Evolutionary conservation across 306 rosid genomes (phyloP), one percentile per base, ranked within the genome.

Genomic region (Vigna nakashimae): DNA sequence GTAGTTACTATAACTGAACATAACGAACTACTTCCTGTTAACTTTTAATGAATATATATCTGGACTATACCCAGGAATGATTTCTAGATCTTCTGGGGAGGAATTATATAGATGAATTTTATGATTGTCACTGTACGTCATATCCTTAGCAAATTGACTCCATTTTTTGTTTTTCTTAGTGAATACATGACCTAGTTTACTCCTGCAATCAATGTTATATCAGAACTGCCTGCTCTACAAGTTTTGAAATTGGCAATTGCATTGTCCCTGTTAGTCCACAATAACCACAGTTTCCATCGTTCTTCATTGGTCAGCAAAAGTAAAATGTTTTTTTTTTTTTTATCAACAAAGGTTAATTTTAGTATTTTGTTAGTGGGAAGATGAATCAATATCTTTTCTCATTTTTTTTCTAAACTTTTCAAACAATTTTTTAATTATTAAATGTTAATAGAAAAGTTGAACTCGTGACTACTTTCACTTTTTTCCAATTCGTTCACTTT

Each of bases 1-100:
- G 74, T 73, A 63, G 90, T 74, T 62, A 58, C 77, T 60, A 57
- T 70, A 50, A 82, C 82, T 70, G 87, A 74, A 77, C 80, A 82
- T 69, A 77, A 82, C 83, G 12, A 62, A 68, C 80, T 75, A 30
- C 78, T 65, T 30, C 34, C 22, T 56, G 74, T 63, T 73, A 34
- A 75, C 75, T 71, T 15, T 65, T 72, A 53, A 65, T 52, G 40
- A 38, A 46, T 45, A 60, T 76, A 72, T 74, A 64, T 81, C 71
- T 67, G 22, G 60, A 32, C 75, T 65, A 20, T 51, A 64, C 36
- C 20, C 14, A 14, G 36, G 4, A 65, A 80, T 34, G 77, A 71
- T 32, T 9, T 52, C 43, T 10, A 22, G 34, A 52, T 50, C 32
- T 68, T 52, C 26, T 3, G 14, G 9, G 77, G 76, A 17, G 53